These are phyloP conservation scores for Aspergillus persii DNA, from an alignment of 2,329 filamentous ascomycete species.

Conservation along the genomic window DNA sequence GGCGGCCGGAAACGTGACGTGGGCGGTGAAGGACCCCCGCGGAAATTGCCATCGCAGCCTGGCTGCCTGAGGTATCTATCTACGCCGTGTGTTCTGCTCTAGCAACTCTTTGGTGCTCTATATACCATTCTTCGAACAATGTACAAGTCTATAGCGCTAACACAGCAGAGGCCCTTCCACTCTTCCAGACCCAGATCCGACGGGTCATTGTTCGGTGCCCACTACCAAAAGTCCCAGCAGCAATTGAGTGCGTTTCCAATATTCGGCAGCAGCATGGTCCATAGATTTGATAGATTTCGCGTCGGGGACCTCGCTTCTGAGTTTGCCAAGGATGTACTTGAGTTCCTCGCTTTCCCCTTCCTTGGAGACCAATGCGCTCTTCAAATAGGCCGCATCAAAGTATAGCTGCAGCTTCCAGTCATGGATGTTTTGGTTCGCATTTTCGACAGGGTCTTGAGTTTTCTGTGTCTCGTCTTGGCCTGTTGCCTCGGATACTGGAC, in stretches of 20 bases:
- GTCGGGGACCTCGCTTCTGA: slow-evolving; percentile 48
- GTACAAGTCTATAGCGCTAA: not conserved
- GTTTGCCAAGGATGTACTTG: slow-evolving; percentile 46
- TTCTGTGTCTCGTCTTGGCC: not conserved
- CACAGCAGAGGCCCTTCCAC: not conserved
- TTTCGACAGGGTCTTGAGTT: not conserved
- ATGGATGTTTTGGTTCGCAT: slow-evolving; percentile 11
- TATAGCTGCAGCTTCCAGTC: slow-evolving; percentile 40
- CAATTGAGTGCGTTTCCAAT: slow-evolving; percentile 78
- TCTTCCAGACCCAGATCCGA: not conserved
- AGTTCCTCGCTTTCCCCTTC: slow-evolving; percentile 31
- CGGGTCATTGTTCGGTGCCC: slow-evolving; percentile 11
- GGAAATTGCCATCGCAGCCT: slow-evolving; percentile 5
- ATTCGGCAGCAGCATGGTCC: slow-evolving; percentile 65
- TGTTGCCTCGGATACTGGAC: not conserved
- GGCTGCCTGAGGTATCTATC: not conserved
- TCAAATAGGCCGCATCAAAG: slow-evolving; percentile 38
- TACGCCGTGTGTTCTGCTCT: not conserved
- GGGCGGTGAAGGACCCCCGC: slow-evolving; percentile 24
- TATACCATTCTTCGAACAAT: not conserved
- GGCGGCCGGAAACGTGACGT: slow-evolving; percentile 25
- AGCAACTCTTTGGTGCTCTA: not conserved
- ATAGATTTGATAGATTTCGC: slow-evolving; percentile 54
- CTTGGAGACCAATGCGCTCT: slow-evolving; percentile 23
- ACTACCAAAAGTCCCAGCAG: slow-evolving; percentile 71